phyloP scores from a whole-genome alignment of 2,329 filamentous ascomycete genomes.

The Cadophora sp. region DNA sequence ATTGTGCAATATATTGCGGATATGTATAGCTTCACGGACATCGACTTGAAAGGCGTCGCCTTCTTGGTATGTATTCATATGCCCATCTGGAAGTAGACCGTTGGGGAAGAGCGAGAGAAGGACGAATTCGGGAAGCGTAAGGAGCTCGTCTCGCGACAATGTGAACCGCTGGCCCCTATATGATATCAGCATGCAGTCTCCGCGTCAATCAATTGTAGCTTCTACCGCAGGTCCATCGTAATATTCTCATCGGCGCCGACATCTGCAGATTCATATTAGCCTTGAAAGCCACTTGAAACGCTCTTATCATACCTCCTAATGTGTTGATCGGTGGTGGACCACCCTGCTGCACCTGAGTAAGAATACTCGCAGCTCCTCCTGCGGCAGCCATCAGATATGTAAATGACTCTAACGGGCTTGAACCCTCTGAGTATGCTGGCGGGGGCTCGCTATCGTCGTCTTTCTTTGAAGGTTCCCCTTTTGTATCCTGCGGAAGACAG shows the following conservation, averaged over 20 bases:
- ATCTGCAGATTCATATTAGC: conserved; percentile 55
- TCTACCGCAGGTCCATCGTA: conserved; percentile 89
- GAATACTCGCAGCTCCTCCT: conserved; percentile 96
- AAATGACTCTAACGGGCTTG: conserved; percentile 89
- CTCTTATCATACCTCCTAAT: conserved; percentile 71
- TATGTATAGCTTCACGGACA: conserved; percentile 66
- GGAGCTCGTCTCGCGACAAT: conserved; percentile 89
- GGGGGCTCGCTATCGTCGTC: conserved; percentile 88
- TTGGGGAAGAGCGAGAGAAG: conserved; percentile 97
- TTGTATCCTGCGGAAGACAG: conserved; percentile 81
- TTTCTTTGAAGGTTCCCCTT: conserved; percentile 77
- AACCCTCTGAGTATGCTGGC: conserved; percentile 94
- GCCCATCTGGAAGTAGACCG: conserved; percentile 94
- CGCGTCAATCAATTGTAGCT: conserved; percentile 11
- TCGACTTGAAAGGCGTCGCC: conserved; percentile 96
- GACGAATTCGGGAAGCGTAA: conserved; percentile 97
- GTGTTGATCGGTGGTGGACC: conserved; percentile 86
- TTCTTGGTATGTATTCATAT: conserved; percentile 91
- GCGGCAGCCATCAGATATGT: conserved; percentile 98
- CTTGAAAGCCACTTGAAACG: conserved; percentile 8
- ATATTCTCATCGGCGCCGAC: conserved; percentile 92
- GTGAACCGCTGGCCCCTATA: conserved; percentile 89
- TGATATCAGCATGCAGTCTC: conserved; percentile 40
- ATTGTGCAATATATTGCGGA: conserved; percentile 44
- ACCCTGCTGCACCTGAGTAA: conserved; percentile 97